Conservation (phyloP, 768 basidiomycete species). For the Panaeolus papilionaceus region DNA sequence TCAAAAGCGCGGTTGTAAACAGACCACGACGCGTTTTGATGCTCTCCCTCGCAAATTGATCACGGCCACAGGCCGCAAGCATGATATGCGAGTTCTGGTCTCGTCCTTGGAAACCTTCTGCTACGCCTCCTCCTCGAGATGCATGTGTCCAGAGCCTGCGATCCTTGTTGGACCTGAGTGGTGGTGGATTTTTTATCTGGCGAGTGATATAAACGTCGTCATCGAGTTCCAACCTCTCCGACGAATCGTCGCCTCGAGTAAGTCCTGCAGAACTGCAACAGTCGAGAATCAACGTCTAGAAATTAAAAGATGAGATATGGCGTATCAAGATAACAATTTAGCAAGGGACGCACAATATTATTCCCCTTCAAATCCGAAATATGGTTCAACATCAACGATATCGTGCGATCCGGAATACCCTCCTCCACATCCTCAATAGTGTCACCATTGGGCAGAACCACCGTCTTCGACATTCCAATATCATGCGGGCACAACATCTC, state of each 20-base stretch:
- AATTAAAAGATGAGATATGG: background rate
- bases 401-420: constrained; percentile 52
- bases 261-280: constrained; percentile 51
- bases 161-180: constrained; percentile 34
- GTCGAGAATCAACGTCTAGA: constrained; percentile 52
- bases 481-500: constrained; percentile 44
- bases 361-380: constrained; percentile 46
- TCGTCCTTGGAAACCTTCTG: constrained; percentile 30
- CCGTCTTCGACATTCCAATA: constrained; percentile 25
- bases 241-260: constrained; percentile 27
- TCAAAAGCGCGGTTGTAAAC: constrained; percentile 39
- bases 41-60: constrained; percentile 40
- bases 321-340: background rate
- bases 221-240: background rate
- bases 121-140: constrained; percentile 23
- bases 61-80: constrained; percentile 47
- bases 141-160: constrained; percentile 26
- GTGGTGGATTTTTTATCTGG: constrained; percentile 34
- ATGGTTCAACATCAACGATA: constrained; percentile 41
- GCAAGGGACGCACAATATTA: constrained; percentile 43
- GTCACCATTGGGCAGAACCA: background rate
- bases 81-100: constrained; percentile 46
- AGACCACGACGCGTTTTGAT: constrained; percentile 32
- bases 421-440: constrained; percentile 24
- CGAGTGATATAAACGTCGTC: constrained; percentile 28